Percentiles rank a stretch among this genome's conserved stretches.
phyloP scores from a whole-genome alignment of 2,329 filamentous ascomycete genomes.

The Fusarium bactridioides region DNA sequence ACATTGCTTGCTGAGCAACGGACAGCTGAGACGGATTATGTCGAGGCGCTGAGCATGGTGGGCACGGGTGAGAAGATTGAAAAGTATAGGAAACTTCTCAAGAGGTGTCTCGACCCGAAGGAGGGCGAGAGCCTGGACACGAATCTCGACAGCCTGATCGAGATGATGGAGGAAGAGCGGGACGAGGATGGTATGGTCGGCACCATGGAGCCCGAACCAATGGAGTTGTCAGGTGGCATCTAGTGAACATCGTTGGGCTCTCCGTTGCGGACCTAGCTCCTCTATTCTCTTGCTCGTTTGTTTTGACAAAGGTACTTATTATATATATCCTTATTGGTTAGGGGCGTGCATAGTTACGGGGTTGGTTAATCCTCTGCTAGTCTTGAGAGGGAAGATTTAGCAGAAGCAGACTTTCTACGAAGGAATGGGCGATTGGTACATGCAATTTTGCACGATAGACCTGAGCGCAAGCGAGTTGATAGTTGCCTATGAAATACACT shows the following conservation, averaged over 20 bases:
- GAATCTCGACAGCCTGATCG: conserved; percentile 67
- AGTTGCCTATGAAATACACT: conserved; percentile 19
- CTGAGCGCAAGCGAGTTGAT: conserved; percentile 21
- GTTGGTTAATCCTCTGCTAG: conserved; percentile 6
- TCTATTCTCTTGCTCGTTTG: background rate
- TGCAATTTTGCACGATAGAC: conserved; percentile 9
- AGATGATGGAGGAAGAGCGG: conserved; percentile 69
- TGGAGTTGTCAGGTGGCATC: conserved; percentile 42
- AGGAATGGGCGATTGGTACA: conserved; percentile 14
- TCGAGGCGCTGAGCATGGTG: conserved; percentile 71
- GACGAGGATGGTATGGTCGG: conserved; percentile 53
- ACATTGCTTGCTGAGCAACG: conserved; percentile 67
- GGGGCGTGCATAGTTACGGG: conserved; percentile 18
- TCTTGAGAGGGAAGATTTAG: background rate
- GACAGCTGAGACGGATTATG: conserved; percentile 71
- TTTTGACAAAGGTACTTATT: conserved; percentile 1
- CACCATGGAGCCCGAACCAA: conserved; percentile 41
- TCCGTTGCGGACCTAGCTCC: background rate
- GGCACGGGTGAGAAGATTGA: conserved; percentile 78
- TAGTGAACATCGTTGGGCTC: conserved; percentile 22
- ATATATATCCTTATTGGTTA: conserved; percentile 28
- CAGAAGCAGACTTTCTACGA: background rate
- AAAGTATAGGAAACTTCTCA: conserved; percentile 74
- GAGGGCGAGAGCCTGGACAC: conserved; percentile 74
- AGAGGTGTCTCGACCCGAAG: conserved; percentile 71